A percentile compares a stretch with the other conserved stretches of the same genome.
These are phyloP conservation scores for Mycena amicta DNA, from an alignment of 768 basidiomycete genomes.

Conservation along the genomic window DNA sequence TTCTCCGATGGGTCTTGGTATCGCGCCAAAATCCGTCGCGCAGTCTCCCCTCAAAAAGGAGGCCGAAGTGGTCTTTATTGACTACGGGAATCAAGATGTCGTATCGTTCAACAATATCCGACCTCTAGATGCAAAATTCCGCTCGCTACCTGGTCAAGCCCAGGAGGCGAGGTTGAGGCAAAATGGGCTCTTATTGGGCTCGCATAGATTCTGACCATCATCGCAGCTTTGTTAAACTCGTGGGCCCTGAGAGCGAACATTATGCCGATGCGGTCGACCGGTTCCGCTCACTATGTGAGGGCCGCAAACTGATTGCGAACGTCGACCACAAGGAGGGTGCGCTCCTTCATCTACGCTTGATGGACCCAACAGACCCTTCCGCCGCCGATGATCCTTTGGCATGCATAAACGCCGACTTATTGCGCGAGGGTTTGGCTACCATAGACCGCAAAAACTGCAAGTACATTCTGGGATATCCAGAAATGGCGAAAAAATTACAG, in stretches of 20 bases:
- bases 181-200: conserved; percentile 9
- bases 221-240: conserved; percentile 82
- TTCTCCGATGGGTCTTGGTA: conserved; percentile 97
- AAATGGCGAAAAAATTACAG: conserved; percentile 65
- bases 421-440: conserved; percentile 84
- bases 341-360: conserved; percentile 85
- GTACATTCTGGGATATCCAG: conserved; percentile 72
- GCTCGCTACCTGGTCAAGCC: conserved; percentile 87
- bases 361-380: conserved; percentile 80
- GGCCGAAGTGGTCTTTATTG: conserved; percentile 93
- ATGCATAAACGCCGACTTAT: conserved; percentile 86
- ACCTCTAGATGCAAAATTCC: conserved; percentile 89
- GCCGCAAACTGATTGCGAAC: conserved; percentile 96
- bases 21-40: conserved; percentile 85
- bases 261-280: conserved; percentile 81
- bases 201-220: conserved; percentile 5
- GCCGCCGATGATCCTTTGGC: conserved; percentile 68
- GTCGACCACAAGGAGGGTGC: conserved; percentile 83
- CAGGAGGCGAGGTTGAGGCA: conserved; percentile 92
- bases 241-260: conserved; percentile 83
- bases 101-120: conserved; percentile 82
- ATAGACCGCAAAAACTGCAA: conserved; percentile 78
- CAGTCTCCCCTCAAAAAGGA: conserved; percentile 90
- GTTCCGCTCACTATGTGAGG: conserved; percentile 85
- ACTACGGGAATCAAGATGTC: conserved; percentile 93